phyloP scores from a whole-genome alignment of 306 rosid genomes.

The Fragaria ananassa region DNA sequence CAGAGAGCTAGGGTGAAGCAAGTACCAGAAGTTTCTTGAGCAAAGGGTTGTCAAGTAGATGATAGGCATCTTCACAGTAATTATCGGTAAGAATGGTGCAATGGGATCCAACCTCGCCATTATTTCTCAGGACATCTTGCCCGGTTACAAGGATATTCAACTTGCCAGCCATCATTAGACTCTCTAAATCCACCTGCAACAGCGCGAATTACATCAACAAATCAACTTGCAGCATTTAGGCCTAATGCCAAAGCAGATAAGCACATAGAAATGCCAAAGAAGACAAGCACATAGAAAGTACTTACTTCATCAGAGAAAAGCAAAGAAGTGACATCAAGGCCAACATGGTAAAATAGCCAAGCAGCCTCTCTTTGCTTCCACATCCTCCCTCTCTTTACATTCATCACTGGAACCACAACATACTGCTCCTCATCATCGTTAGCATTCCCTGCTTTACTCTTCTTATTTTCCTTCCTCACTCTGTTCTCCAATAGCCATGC shows the following conservation, averaged over 20 bases:
- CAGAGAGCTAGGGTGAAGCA: not conserved
- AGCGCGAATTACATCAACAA: constrained; percentile 11
- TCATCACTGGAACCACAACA: constrained; percentile 69
- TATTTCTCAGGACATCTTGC: constrained; percentile 55
- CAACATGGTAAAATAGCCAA: constrained; percentile 81
- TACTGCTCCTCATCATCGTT: constrained; percentile 23
- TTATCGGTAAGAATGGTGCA: constrained; percentile 82
- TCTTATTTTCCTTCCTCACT: constrained; percentile 30
- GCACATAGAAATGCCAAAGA: not conserved
- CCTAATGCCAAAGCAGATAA: not conserved
- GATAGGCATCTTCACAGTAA: constrained; percentile 88
- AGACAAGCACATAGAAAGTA: not conserved
- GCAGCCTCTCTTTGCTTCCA: constrained; percentile 75
- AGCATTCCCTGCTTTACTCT: constrained; percentile 13
- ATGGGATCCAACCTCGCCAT: constrained; percentile 74
- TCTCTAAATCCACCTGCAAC: constrained; percentile 71
- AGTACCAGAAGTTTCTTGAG: constrained; percentile 82
- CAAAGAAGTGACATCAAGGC: constrained; percentile 60
- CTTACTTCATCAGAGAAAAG: constrained; percentile 75
- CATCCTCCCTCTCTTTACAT: constrained; percentile 58
- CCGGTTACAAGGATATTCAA: constrained; percentile 62
- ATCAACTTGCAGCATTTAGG: constrained; percentile 11
- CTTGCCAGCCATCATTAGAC: constrained; percentile 53
- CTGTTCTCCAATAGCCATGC: constrained; percentile 67
- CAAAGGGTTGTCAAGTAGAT: constrained; percentile 67